A percentile compares a stretch with the other conserved stretches of the same genome.
Evolutionary conservation across 495 filamentous ascomycete species (phyloP).

Genomic region (Aspergillus kassunensis): DNA sequence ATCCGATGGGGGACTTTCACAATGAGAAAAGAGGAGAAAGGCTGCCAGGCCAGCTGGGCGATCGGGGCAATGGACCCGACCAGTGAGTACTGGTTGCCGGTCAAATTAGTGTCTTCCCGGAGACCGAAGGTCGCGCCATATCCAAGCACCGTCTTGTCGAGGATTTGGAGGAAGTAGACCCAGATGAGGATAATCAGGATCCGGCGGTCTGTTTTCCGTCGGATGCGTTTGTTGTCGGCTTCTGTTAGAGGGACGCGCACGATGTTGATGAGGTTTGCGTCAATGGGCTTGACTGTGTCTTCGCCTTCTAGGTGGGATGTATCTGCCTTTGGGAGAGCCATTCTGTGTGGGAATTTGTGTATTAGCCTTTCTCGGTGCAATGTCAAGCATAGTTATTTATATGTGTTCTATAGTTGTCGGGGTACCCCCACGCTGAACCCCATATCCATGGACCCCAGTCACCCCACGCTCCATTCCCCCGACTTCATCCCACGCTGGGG

Average conservation of each 20-base stretch:
- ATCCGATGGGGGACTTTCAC: constrained; percentile 63
- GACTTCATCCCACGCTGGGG: too few species aligned
- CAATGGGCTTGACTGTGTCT: constrained; percentile 3
- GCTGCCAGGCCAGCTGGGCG: constrained; percentile 63
- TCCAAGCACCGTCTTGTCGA: constrained; percentile 62
- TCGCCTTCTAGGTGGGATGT: constrained; percentile 7
- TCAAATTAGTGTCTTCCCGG: constrained; percentile 47
- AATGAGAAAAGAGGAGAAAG: constrained; percentile 60
- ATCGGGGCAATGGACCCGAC: constrained; percentile 60
- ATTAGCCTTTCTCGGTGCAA: too few species aligned
- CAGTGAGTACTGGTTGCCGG: constrained; percentile 57
- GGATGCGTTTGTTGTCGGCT: constrained; percentile 51
- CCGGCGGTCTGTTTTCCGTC: constrained; percentile 55
- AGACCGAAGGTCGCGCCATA: constrained; percentile 64
- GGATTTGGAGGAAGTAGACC: constrained; percentile 63
- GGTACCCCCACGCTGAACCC: too few species aligned
- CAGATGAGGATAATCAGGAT: constrained; percentile 58
- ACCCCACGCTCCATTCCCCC: too few species aligned
- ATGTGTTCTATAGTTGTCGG: too few species aligned
- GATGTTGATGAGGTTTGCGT: constrained; percentile 9
- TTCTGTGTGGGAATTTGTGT: too few species aligned
- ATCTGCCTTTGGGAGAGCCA: constrained; percentile 1
- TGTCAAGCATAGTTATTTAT: too few species aligned
- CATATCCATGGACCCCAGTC: too few species aligned
- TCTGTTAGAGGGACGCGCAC: constrained; percentile 43